phyloP scores from a whole-genome alignment of 1,284 basidiomycete species.

The Cystobasidium sp. region DNA sequence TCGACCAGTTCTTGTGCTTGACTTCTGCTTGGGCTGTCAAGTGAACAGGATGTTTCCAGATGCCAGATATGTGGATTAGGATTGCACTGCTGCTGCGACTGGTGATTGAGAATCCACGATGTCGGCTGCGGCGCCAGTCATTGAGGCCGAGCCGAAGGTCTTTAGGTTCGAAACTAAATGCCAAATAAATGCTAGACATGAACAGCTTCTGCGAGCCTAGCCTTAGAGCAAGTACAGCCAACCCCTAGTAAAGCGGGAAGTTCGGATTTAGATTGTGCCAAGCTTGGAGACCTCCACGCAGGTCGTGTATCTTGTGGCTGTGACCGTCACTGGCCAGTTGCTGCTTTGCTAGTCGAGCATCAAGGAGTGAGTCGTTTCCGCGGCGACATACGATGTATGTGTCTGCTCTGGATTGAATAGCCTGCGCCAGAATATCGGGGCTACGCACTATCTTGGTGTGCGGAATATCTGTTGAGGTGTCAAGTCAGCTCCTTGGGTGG shows the following conservation, averaged over 20 bases:
- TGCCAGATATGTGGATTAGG: too few species aligned
- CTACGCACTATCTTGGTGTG: constrained; percentile 66
- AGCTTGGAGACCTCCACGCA: constrained; percentile 76
- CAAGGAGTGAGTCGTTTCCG: constrained; percentile 92
- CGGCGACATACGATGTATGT: constrained; percentile 77
- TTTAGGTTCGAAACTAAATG: too few species aligned
- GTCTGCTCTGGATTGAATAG: constrained; percentile 46
- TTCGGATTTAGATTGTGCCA: constrained; percentile 75
- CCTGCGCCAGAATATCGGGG: constrained; percentile 58
- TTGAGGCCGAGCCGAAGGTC: too few species aligned
- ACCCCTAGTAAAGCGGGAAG: constrained; percentile 75
- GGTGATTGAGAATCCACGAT: too few species aligned
- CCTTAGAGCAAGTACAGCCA: neutral
- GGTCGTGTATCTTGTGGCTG: constrained; percentile 60
- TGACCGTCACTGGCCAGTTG: constrained; percentile 46
- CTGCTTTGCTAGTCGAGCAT: constrained; percentile 64
- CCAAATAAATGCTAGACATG: neutral
- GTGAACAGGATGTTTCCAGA: too few species aligned
- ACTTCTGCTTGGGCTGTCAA: too few species aligned
- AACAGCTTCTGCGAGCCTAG: neutral
- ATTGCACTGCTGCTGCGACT: too few species aligned
- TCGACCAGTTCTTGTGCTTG: too few species aligned
- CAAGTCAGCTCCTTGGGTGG: neutral
- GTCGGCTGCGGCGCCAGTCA: too few species aligned
- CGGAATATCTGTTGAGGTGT: constrained; percentile 66